These are phyloP conservation scores for Fusarium aywerte DNA, from an alignment of 2,329 filamentous ascomycete genomes.

Conservation along the genomic window DNA sequence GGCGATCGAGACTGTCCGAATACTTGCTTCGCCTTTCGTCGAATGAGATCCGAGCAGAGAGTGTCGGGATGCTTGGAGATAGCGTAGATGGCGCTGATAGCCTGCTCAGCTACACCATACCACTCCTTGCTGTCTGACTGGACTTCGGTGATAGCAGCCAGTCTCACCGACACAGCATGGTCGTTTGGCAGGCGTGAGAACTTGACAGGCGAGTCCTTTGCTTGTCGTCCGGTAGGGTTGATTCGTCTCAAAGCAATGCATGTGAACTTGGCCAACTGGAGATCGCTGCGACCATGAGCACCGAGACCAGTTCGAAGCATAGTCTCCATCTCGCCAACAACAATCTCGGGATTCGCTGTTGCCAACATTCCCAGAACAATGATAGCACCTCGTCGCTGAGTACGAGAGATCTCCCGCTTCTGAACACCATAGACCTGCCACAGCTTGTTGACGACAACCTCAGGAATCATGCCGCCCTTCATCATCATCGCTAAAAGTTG, in stretches of 20 bases:
- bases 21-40: conserved; percentile 85
- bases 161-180: conserved; percentile 82
- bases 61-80: conserved; percentile 94
- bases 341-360: conserved; percentile 89
- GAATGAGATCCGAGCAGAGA: conserved; percentile 89
- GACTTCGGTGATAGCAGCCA: conserved; percentile 87
- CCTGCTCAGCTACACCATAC: conserved; percentile 95
- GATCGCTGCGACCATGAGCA: conserved; percentile 79
- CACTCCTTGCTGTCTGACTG: conserved; percentile 93
- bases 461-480: conserved; percentile 87
- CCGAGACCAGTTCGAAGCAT: conserved; percentile 93
- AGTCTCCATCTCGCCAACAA: conserved; percentile 92
- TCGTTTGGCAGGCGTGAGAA: conserved; percentile 89
- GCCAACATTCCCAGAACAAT: conserved; percentile 98
- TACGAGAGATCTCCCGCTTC: conserved; percentile 90
- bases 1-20: conserved; percentile 64
- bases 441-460: conserved; percentile 87
- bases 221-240: conserved; percentile 83
- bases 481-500: conserved; percentile 98
- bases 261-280: conserved; percentile 92
- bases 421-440: conserved; percentile 99
- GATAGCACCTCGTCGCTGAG: conserved; percentile 90
- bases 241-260: conserved; percentile 93
- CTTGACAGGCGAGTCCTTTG: conserved; percentile 74
- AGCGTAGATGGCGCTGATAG: conserved; percentile 93